Conservation (phyloP, 495 filamentous ascomycete species). For the Amphirosellinia nigrospora region DNA sequence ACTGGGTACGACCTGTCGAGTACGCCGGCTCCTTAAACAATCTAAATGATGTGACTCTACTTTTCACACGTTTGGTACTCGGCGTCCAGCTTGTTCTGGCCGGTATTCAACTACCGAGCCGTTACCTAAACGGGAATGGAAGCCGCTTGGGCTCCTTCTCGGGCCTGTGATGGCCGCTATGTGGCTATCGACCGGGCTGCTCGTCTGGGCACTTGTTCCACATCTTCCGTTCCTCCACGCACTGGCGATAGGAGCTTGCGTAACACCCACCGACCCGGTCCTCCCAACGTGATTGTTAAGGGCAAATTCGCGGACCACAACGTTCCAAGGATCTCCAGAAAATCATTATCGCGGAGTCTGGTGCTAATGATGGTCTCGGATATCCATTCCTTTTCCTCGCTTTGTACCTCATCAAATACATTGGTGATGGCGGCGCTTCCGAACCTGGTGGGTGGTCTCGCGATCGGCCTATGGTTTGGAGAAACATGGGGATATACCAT, state of each 20-base stretch:
- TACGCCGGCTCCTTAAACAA: conserved; percentile 69
- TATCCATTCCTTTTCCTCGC: conserved; percentile 90
- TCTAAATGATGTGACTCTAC: conserved; percentile 63
- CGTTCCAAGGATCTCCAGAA: conserved; percentile 81
- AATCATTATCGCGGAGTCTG: conserved; percentile 89
- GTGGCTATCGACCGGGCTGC: conserved; percentile 82
- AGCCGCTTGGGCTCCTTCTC: conserved; percentile 73
- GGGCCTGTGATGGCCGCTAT: conserved; percentile 87
- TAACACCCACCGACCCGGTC: conserved; percentile 92
- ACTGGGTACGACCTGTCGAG: conserved; percentile 76
- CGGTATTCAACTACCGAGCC: conserved; percentile 88
- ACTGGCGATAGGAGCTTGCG: conserved; percentile 78
- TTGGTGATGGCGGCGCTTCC: conserved; percentile 55
- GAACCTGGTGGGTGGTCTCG: conserved; percentile 63
- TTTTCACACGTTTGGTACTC: conserved; percentile 86
- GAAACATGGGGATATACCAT: conserved; percentile 90
- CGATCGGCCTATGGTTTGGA: conserved; percentile 82
- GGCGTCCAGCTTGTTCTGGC: conserved; percentile 91
- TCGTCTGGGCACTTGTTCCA: conserved; percentile 82
- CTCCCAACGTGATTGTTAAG: conserved; percentile 91
- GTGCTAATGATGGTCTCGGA: conserved; percentile 92
- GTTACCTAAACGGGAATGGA: conserved; percentile 85
- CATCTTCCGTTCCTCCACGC: conserved; percentile 76
- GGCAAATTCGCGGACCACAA: conserved; percentile 93
- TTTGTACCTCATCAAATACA: conserved; percentile 82